A percentile compares a stretch with the other conserved stretches of the same genome.
Evolutionary conservation across 2,329 filamentous ascomycete genomes (phyloP).

Genomic region (Aspergillus transmontanensis): DNA sequence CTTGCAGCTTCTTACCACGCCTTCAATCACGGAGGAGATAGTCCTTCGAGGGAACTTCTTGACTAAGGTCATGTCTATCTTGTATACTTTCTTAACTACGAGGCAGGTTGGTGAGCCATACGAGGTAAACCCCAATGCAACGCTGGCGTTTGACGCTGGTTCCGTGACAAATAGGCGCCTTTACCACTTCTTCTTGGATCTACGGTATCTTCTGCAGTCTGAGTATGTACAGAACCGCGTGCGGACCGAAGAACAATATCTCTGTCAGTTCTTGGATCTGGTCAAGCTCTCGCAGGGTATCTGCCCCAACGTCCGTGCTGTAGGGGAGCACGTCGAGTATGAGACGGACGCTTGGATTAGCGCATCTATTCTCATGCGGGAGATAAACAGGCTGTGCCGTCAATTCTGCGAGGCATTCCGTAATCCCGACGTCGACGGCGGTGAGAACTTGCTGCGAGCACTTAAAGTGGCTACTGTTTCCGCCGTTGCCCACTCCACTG

Average conservation of each 20-base stretch:
- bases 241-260: slow-evolving; percentile 79
- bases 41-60: slow-evolving; percentile 95
- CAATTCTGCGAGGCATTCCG: slow-evolving; percentile 87
- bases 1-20: slow-evolving; percentile 92
- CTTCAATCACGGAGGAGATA: slow-evolving; percentile 93
- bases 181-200: slow-evolving; percentile 96
- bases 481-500: slow-evolving; percentile 85
- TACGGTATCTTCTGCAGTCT: slow-evolving; percentile 87
- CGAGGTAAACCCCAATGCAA: slow-evolving; percentile 82
- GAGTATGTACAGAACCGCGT: slow-evolving; percentile 85
- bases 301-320: slow-evolving; percentile 86
- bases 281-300: slow-evolving; percentile 97
- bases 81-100: slow-evolving; percentile 96
- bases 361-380: slow-evolving; percentile 87
- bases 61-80: slow-evolving; percentile 89
- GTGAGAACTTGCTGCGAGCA: slow-evolving; percentile 70
- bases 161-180: slow-evolving; percentile 93
- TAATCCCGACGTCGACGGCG: slow-evolving; percentile 65
- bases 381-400: slow-evolving; percentile 90
- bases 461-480: slow-evolving; percentile 69
- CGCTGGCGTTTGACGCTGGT: slow-evolving; percentile 88
- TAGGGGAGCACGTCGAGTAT: slow-evolving; percentile 96
- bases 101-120: slow-evolving; percentile 93
- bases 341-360: slow-evolving; percentile 98
- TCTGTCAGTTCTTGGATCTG: slow-evolving; percentile 91